phyloP scores from a whole-genome alignment of 1,139 yeast species.

The Suzukiozyma palmioleophila region DNA sequence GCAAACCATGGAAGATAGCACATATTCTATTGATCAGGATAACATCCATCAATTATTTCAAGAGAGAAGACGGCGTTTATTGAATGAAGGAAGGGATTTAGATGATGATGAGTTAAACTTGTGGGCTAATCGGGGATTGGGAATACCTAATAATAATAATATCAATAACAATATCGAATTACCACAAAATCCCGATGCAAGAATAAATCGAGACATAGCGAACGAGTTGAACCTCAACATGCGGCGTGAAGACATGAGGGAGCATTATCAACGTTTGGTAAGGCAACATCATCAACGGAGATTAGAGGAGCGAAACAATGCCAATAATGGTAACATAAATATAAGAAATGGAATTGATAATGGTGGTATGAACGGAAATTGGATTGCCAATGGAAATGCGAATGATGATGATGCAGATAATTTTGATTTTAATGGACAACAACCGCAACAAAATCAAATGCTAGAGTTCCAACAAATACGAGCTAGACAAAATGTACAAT shows the following conservation, averaged over 20 bases:
- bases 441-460: background rate
- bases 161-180: conserved; percentile 3
- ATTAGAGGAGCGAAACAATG: conserved; percentile 6
- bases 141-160: conserved; percentile 17
- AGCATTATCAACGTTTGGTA: conserved; percentile 32
- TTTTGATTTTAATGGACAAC: background rate
- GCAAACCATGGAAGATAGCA: conserved; percentile 41
- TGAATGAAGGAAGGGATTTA: conserved; percentile 17
- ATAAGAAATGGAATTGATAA: conserved; percentile 8
- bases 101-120: conserved; percentile 25
- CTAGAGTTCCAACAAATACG: conserved; percentile 6
- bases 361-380: conserved; percentile 5
- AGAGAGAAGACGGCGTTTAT: conserved; percentile 28
- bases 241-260: conserved; percentile 37
- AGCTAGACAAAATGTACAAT: conserved; percentile 3
- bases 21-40: conserved; percentile 37
- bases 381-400: background rate
- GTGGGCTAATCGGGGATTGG: conserved; percentile 36
- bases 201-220: conserved; percentile 33
- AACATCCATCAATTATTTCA: conserved; percentile 32
- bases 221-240: conserved; percentile 31
- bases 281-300: conserved; percentile 27
- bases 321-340: conserved; percentile 12
- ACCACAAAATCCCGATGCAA: conserved; percentile 7
- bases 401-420: background rate